phyloP scores from a whole-genome alignment of 1,284 basidiomycete genomes.

The Ceratobasidium sp. region DNA sequence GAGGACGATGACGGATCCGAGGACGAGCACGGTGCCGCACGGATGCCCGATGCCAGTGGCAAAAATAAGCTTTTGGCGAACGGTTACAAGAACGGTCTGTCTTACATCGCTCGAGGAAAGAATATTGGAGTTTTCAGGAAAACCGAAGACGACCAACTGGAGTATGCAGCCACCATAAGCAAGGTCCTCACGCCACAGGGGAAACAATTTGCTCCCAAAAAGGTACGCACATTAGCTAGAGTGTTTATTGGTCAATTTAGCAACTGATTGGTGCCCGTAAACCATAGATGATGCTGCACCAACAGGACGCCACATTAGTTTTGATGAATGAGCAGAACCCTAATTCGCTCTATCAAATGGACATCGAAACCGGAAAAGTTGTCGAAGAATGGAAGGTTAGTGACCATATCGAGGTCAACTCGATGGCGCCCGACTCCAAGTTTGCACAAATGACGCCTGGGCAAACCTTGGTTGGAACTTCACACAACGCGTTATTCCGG shows the following conservation, averaged over 20 bases:
- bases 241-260: neutral
- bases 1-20: slow-evolving; percentile 70
- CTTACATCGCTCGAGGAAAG: slow-evolving; percentile 95
- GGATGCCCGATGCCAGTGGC: slow-evolving; percentile 62
- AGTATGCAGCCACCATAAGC: slow-evolving; percentile 91
- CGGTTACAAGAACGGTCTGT: slow-evolving; percentile 96
- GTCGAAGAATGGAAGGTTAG: slow-evolving; percentile 99
- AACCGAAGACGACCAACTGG: slow-evolving; percentile 81
- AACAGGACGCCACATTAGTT: slow-evolving; percentile 97
- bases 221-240: slow-evolving; percentile 67
- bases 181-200: slow-evolving; percentile 86
- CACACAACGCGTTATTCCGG: slow-evolving; percentile 95
- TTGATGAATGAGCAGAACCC: slow-evolving; percentile 88
- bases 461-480: slow-evolving; percentile 93
- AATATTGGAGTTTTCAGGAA: slow-evolving; percentile 98
- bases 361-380: slow-evolving; percentile 95
- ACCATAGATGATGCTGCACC: slow-evolving; percentile 95
- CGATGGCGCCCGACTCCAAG: slow-evolving; percentile 94
- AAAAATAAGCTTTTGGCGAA: slow-evolving; percentile 95
- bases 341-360: slow-evolving; percentile 92
- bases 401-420: slow-evolving; percentile 86
- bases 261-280: slow-evolving; percentile 32
- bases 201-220: slow-evolving; percentile 86
- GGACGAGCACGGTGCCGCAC: slow-evolving; percentile 57
- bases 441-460: slow-evolving; percentile 94